Evolutionary conservation across 2,329 filamentous ascomycete genomes (phyloP), one percentile per base, ranked within the genome.

Genomic region (Clarireedia sp.): DNA sequence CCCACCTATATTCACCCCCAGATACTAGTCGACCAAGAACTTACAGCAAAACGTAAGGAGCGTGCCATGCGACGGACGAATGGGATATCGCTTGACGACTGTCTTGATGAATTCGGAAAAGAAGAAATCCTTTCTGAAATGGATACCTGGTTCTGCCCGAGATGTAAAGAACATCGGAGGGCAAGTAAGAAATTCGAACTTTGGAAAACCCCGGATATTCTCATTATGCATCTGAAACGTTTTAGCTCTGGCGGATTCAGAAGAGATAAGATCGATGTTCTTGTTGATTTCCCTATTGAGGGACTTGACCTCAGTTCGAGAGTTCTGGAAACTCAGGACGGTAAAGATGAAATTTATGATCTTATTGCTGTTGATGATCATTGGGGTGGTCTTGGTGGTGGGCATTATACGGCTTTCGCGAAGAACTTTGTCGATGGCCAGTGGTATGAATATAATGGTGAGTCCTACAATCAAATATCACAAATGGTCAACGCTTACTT

Each of bases 381-480:
- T 71, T 96, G 87, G 69, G 94, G 94, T 58, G 90, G 90, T 29
- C 80, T 99, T 38, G 90, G 90, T 57, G 94, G 94, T 43, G 94
- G 94, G 0, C 94, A 99, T 71, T 99, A 99, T 73, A 97, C 91
- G 19, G 94, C 94, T 26, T 91, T 85, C 70, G 91, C 90, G 40
- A 91, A 90, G 74, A 97, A 96, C 70, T 96, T 96, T 71, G 78
- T 88, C 58, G 90, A 95, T 66, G 81, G 81, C 56, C 78, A 87
- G 70, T 99, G 94, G 94, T 96, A 96, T 70, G 89, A 95, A 63
- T 97, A 95, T 71, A 97, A 99, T 70, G 92, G 91, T 94, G 77
- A 72, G 85, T 72, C 6, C 5, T 9, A 9, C 4, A 10, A 33
- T 16, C 17, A 19, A 19, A 46, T 21, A 19, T n/a, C 37, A 5